phyloP scores from a whole-genome alignment of 78 protist species.

The Chrysochromulina tobinii region DNA sequence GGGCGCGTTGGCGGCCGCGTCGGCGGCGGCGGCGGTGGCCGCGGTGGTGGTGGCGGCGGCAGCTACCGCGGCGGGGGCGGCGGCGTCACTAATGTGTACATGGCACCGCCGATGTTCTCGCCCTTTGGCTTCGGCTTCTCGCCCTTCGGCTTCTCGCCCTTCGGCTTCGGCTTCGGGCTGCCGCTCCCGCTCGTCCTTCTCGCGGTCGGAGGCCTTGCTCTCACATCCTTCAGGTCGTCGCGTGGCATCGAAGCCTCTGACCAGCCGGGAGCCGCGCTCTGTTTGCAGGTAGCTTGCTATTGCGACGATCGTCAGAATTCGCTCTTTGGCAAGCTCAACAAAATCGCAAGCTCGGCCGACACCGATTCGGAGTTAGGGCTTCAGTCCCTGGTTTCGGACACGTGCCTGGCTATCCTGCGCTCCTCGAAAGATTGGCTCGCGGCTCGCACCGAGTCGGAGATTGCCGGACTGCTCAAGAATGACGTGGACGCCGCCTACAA shows the following conservation, averaged over 20 bases:
- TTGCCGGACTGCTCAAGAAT: not conserved
- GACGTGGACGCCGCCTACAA: not conserved
- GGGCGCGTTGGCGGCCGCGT: not conserved
- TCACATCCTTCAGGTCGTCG: not conserved
- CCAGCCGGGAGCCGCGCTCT: not conserved
- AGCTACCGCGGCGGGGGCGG: not conserved
- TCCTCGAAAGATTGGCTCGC: constrained; percentile 11
- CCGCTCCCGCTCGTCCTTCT: not conserved
- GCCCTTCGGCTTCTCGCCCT: constrained; percentile 29
- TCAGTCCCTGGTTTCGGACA: constrained; percentile 10
- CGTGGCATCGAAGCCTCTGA: not conserved
- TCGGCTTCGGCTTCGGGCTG: constrained; percentile 18
- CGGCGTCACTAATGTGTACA: not conserved
- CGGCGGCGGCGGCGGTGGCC: not conserved
- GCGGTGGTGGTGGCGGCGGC: not conserved
- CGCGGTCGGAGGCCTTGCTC: not conserved
- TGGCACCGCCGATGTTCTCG: not conserved
- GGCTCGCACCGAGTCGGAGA: not conserved
- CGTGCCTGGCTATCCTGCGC: constrained; percentile 34
- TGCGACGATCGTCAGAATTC: not conserved
- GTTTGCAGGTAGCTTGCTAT: not conserved
- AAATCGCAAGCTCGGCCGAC: not conserved
- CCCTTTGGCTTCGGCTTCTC: constrained; percentile 16
- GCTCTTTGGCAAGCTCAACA: not conserved
- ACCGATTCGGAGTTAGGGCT: not conserved